Evolutionary conservation across 2,329 filamentous ascomycete genomes (phyloP), one percentile per base, ranked within the genome.

Genomic region (Aspergillus sp.): DNA sequence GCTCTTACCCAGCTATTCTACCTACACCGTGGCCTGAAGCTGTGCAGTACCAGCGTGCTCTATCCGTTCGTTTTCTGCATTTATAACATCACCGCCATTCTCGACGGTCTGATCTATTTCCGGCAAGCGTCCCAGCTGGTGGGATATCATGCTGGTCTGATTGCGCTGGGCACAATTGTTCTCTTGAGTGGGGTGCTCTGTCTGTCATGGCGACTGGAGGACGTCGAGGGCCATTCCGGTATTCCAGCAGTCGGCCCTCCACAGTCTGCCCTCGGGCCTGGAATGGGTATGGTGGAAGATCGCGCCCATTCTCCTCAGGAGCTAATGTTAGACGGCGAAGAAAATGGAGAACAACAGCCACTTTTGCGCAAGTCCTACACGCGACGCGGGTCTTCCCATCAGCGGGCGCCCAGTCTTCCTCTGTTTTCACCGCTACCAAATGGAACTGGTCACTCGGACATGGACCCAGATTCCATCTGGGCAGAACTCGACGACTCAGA

Each of bases 61-160:
- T 98, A 98, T 60, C 91, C 91, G 4, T 80, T 96, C 48, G 88
- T 96, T 24, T 98, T 98, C 63, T 98, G 91, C 70, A 78, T 96
- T 43, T 98, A 96, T 71, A 98, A 98, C 69, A 94, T 98, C 52
- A 88, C 96, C 52, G 91, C 91, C 44, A 98, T 98, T 47, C 69
- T 96, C 46, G 91, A 98, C 61, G 91, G 91, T 19, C 71, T 98
- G 46, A 94, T 98, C 49, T 98, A 96, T 63, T 98, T 96, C 64
- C 74, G 82, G 48, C 91, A 98, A 61, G 82, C 81, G 33, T 80
- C 86, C 43, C 72, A 83, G 35, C 76, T 98, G 41, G 78, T 80
- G 11, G 70, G 77, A 1, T 62, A 91, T 2, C 80, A 85, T 51
- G 89, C 83, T 11, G 55, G 57, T 8, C 52, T 71, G 36, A 93